Conservation (phyloP, 1,284 basidiomycete species). For the Clitocybe nebularis region DNA sequence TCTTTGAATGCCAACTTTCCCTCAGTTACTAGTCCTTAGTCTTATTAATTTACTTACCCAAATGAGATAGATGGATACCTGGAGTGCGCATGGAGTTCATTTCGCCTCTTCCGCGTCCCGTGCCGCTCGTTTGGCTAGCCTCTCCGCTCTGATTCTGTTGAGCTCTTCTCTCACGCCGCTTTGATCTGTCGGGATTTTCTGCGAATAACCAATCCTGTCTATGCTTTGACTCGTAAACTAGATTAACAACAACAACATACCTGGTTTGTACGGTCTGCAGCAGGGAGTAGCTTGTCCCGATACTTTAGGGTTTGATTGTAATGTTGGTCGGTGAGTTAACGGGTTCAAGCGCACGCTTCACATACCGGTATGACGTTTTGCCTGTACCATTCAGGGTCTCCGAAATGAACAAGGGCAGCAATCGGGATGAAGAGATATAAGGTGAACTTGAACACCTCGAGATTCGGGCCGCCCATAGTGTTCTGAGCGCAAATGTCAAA, state of each 20-base stretch:
- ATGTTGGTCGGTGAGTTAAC: constrained; percentile 1
- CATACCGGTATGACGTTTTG: constrained; percentile 77
- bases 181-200: constrained; percentile 65
- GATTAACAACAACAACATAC: constrained; percentile 32
- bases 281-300: constrained; percentile 66
- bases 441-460: constrained; percentile 87
- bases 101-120: constrained; percentile 30
- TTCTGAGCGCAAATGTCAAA: not conserved
- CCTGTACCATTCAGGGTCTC: constrained; percentile 87
- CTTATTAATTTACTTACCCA: not conserved
- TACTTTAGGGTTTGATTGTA: constrained; percentile 43
- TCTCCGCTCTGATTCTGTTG: constrained; percentile 63
- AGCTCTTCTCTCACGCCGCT: constrained; percentile 62
- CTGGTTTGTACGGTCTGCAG: constrained; percentile 50
- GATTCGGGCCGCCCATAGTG: constrained; percentile 73
- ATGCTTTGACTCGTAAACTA: not conserved
- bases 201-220: constrained; percentile 2
- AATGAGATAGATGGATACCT: not conserved
- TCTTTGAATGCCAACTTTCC: not conserved
- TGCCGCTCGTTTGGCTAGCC: constrained; percentile 44
- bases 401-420: constrained; percentile 81
- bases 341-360: constrained; percentile 13
- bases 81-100: constrained; percentile 9
- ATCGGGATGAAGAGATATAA: constrained; percentile 89
- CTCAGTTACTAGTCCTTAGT: not conserved